Evolutionary conservation across 306 rosid species (phyloP).

Genomic region (Quercus ilex): DNA sequence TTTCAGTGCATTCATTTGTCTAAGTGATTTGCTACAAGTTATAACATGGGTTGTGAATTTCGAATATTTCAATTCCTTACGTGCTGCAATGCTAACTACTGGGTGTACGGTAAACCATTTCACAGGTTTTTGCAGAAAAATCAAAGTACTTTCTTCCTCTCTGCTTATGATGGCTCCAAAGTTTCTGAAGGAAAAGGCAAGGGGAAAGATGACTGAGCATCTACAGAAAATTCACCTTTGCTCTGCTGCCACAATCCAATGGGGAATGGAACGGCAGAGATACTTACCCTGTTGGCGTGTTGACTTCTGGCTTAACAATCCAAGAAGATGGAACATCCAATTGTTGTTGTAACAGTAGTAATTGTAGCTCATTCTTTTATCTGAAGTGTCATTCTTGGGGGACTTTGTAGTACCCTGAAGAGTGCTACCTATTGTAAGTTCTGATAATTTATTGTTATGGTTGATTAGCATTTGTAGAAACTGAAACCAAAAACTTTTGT

Average conservation of each 20-base stretch:
- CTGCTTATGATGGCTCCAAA: conserved; percentile 62
- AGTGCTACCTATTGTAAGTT: conserved; percentile 5
- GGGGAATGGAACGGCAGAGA: conserved; percentile 20
- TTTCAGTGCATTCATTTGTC: neutral
- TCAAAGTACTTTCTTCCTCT: conserved; percentile 65
- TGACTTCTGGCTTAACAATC: conserved; percentile 21
- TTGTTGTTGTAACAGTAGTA: conserved; percentile 60
- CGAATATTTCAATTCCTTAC: neutral
- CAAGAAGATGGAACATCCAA: conserved; percentile 12
- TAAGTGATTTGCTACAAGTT: conserved; percentile 2
- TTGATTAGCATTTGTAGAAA: conserved; percentile 15
- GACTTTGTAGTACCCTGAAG: neutral
- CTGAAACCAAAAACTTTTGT: conserved; percentile 8
- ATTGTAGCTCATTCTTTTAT: conserved; percentile 46
- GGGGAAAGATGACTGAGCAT: conserved; percentile 60
- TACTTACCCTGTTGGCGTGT: conserved; percentile 17
- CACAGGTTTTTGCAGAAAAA: conserved; percentile 88
- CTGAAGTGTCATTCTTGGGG: neutral
- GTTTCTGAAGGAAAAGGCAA: conserved; percentile 64
- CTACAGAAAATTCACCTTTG: neutral
- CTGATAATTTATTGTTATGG: neutral
- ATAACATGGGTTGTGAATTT: neutral
- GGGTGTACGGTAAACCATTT: neutral
- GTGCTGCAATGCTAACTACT: neutral
- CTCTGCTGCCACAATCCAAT: conserved; percentile 3